phyloP scores from a whole-genome alignment of 192 early-diverging fungal species.

The Phycomyces nitens region DNA sequence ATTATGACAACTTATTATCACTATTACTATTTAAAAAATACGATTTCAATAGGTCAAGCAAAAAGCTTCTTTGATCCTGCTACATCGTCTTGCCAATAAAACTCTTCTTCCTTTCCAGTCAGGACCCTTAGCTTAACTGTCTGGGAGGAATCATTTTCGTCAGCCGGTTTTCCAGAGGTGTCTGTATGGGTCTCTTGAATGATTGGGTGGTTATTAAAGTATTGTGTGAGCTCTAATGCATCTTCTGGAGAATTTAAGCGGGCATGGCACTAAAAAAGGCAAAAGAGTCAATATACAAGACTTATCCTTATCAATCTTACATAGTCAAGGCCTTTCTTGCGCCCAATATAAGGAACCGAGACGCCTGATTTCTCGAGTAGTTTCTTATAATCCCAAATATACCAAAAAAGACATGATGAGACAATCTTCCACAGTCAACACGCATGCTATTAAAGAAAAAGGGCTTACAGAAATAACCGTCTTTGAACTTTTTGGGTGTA shows the following conservation, averaged over 20 bases:
- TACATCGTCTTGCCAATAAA: conserved; percentile 23
- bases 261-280: conserved; percentile 8
- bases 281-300: not conserved
- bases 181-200: conserved; percentile 10
- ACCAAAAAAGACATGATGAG: conserved; percentile 8
- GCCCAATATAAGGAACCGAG: not conserved
- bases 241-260: conserved; percentile 17
- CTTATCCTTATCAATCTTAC: not conserved
- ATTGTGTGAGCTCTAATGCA: conserved; percentile 7
- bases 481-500: conserved; percentile 19
- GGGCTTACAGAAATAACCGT: not conserved
- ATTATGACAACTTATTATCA: too few relatives aligned
- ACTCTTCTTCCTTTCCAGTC: conserved; percentile 22
- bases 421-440: not conserved
- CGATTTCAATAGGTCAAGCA: too few relatives aligned
- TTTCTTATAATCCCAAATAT: not conserved
- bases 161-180: not conserved
- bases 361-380: conserved; percentile 6
- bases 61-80: not conserved
- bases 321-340: conserved; percentile 12
- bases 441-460: not conserved
- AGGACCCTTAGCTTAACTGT: not conserved
- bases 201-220: conserved; percentile 7
- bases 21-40: too few relatives aligned
- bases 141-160: not conserved